Evolutionary conservation across 805 yeast species (phyloP), one percentile per base, ranked within the genome.

Genomic region (Lipomyces sp.): DNA sequence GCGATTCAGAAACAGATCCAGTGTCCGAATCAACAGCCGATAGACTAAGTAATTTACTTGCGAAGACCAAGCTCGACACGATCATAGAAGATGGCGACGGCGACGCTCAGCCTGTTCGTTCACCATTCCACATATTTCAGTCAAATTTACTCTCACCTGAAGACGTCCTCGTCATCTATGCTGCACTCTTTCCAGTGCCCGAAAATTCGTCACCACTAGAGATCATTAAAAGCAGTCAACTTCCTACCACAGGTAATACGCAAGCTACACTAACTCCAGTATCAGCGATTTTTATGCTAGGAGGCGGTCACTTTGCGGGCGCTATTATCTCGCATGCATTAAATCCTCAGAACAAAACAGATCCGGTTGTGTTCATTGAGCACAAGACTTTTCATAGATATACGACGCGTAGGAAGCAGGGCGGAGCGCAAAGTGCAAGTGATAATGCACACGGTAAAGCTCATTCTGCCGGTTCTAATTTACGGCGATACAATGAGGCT

Each of bases 241-340:
- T 72, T 74, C 35, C 58, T 35, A 72, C 37, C 83, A 4, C 57
- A 64, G 10, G 69, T 63, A 69, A 76, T 71, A 15, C 48, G 18
- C 50, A 71, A 67, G n/a, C 13, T n/a, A n/a, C 53, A 15, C 6
- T 15, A 15, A 32, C 65, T 13, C 32, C 60, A 10, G 30, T 63
- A 11, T 90, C 97, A 4, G 96, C 96, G 0, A 77, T 95, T 11
- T 85, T 95, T 71, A 91, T 95, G 97, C 85, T 95, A 62, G 98
- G 98, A 15, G 98, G 98, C 55, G 99, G 99, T 53, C 98, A 95
- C 79, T 95, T 95, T 80, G 97, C 98, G 0, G 99, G 95, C 24
- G 97, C 97, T 0, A 89, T 95, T 54, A 82, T 95, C 7, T 86
- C 92, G 1, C 98, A 93, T 74, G 81, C 81, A 59, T 88, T 29